A percentile compares a stretch with the other conserved stretches of the same genome.
These are phyloP conservation scores for Macaranga tanarius DNA, from an alignment of 441 rosid species.

Conservation along the genomic window DNA sequence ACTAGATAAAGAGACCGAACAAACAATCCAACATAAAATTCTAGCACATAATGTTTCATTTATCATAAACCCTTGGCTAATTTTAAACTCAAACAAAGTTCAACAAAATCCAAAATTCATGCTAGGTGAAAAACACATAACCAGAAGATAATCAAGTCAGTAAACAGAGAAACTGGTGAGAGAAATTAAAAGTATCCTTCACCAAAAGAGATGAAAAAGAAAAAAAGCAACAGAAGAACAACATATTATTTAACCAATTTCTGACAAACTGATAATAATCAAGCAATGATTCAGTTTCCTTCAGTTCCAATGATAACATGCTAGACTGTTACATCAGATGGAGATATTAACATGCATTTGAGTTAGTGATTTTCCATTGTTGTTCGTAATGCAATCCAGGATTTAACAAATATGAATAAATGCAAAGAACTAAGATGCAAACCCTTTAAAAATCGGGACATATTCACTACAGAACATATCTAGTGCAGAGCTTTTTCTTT, in stretches of 20 bases:
- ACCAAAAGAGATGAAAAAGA: not conserved
- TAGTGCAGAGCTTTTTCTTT: not conserved
- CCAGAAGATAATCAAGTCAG: not conserved
- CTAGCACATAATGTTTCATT: not conserved
- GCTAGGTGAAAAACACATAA: not conserved
- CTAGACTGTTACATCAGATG: not conserved
- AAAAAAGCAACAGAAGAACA: not conserved
- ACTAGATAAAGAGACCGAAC: slow-evolving; percentile 5
- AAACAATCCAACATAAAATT: not conserved
- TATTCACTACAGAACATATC: not conserved
- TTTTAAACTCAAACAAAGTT: not conserved
- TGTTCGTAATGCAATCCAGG: not conserved
- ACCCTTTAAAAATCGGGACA: not conserved
- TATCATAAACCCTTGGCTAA: not conserved
- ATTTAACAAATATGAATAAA: not conserved
- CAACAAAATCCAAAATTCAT: not conserved
- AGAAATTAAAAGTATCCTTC: not conserved
- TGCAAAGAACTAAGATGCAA: not conserved
- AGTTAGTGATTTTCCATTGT: not conserved
- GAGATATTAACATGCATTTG: not conserved
- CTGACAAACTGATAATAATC: not conserved
- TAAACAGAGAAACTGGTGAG: not conserved
- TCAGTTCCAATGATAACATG: not conserved
- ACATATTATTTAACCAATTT: not conserved
- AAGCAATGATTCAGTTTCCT: not conserved